These are phyloP conservation scores for Hymenoscyphus albidus DNA, from an alignment of 2,329 filamentous ascomycete species.

Conservation along the genomic window DNA sequence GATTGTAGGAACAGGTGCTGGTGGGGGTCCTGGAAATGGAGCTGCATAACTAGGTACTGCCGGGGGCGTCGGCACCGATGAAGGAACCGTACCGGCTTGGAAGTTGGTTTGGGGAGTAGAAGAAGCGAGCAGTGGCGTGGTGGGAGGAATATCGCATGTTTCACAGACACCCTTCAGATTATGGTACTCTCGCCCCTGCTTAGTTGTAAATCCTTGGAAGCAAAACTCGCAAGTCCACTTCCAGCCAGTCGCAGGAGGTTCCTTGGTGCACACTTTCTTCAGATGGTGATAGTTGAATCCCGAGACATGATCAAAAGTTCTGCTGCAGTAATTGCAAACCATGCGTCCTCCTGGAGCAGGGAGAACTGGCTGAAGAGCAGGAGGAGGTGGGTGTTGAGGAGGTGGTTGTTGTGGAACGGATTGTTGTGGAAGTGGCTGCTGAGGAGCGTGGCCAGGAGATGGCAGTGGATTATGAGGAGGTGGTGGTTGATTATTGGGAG, in stretches of 20 bases:
- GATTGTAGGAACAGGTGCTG: neutral
- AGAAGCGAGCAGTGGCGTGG: neutral
- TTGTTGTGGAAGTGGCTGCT: neutral
- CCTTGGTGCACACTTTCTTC: conserved; percentile 20
- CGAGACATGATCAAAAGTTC: conserved; percentile 3
- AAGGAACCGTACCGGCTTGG: neutral
- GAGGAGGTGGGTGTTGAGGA: neutral
- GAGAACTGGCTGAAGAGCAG: neutral
- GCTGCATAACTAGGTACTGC: neutral
- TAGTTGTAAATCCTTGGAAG: conserved; percentile 24
- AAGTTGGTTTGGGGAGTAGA: neutral
- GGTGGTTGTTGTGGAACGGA: neutral
- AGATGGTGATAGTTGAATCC: conserved; percentile 18
- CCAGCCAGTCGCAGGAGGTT: conserved; percentile 14
- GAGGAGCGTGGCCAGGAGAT: neutral
- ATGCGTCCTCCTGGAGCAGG: neutral
- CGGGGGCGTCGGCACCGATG: neutral
- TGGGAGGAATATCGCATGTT: conserved; percentile 6
- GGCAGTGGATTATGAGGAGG: too few species aligned
- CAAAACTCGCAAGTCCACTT: conserved; percentile 23
- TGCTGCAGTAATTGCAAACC: conserved; percentile 9
- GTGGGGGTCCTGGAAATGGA: neutral
- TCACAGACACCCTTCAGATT: conserved; percentile 13
- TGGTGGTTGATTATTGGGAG: neutral
- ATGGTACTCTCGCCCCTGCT: conserved; percentile 25